Conservation (phyloP, 306 rosid species). For the Ormosia emarginata region DNA sequence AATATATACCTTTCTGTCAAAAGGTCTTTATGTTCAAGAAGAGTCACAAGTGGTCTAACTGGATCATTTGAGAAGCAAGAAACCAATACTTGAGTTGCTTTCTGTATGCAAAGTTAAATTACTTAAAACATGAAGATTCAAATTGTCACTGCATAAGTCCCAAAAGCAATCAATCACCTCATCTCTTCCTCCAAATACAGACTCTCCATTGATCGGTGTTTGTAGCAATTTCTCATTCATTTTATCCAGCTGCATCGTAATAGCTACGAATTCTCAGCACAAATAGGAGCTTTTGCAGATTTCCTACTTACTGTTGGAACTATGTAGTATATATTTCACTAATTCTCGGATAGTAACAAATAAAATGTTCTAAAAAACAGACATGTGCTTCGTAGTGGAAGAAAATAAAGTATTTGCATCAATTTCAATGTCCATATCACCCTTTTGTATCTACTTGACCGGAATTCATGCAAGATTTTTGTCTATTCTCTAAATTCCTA, state of each 20-base stretch:
- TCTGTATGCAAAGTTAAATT: conserved; percentile 37
- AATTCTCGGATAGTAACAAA: not conserved
- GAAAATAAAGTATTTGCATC: not conserved
- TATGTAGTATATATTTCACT: not conserved
- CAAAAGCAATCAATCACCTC: conserved; percentile 42
- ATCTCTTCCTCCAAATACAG: conserved; percentile 27
- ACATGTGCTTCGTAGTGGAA: conserved; percentile 6
- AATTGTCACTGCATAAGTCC: not conserved
- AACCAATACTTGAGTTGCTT: conserved; percentile 30
- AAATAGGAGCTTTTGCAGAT: not conserved
- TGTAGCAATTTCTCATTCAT: conserved; percentile 64
- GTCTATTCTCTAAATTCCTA: not conserved
- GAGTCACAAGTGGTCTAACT: conserved; percentile 46
- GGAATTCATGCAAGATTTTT: not conserved
- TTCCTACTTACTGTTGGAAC: not conserved
- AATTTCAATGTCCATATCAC: not conserved
- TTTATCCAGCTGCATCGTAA: conserved; percentile 66
- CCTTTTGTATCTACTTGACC: not conserved
- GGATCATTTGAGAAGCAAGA: conserved; percentile 42
- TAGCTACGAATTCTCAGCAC: conserved; percentile 22
- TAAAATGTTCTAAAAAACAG: not conserved
- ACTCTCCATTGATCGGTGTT: conserved; percentile 17
- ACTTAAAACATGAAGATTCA: conserved; percentile 14
- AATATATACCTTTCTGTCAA: conserved; percentile 55
- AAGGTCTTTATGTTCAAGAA: conserved; percentile 56